phyloP scores from a whole-genome alignment of 148 eudicot genomes.

The Vaccinium darrowii region DNA sequence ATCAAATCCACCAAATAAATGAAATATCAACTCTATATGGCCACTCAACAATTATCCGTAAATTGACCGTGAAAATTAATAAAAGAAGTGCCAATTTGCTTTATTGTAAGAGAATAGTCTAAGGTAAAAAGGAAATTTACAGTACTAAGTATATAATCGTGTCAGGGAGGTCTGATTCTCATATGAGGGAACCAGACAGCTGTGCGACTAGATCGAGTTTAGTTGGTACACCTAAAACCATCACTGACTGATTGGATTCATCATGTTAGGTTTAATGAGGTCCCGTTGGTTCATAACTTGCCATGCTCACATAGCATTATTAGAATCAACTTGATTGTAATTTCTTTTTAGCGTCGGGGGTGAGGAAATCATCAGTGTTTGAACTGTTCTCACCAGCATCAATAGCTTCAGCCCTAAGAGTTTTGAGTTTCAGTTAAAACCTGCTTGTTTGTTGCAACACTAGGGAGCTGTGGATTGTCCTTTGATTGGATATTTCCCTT shows the following conservation, averaged over 20 bases:
- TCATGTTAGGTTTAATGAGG: not conserved
- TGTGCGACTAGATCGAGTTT: not conserved
- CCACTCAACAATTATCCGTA: not conserved
- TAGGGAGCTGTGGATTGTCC: constrained; percentile 33
- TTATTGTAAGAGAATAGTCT: not conserved
- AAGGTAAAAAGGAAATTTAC: not conserved
- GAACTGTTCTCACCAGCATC: constrained; percentile 29
- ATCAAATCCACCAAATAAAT: not conserved
- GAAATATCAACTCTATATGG: not conserved
- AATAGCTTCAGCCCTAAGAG: constrained; percentile 39
- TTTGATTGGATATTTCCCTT: constrained; percentile 37
- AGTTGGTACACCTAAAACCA: not conserved
- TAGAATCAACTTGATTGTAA: constrained; percentile 39
- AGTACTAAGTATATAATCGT: not conserved
- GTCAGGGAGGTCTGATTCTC: not conserved
- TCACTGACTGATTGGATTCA: not conserved
- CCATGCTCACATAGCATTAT: not conserved
- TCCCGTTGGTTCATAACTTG: not conserved
- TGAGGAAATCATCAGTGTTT: constrained; percentile 33
- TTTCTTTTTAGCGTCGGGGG: constrained; percentile 44
- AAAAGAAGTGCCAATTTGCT: not conserved
- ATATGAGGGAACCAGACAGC: not conserved
- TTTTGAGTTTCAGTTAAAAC: constrained; percentile 30
- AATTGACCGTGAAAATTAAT: not conserved
- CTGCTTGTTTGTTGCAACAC: constrained; percentile 35